Evolutionary conservation across 345 rosid genomes (phyloP).

Genomic region (Camelina sativa): DNA sequence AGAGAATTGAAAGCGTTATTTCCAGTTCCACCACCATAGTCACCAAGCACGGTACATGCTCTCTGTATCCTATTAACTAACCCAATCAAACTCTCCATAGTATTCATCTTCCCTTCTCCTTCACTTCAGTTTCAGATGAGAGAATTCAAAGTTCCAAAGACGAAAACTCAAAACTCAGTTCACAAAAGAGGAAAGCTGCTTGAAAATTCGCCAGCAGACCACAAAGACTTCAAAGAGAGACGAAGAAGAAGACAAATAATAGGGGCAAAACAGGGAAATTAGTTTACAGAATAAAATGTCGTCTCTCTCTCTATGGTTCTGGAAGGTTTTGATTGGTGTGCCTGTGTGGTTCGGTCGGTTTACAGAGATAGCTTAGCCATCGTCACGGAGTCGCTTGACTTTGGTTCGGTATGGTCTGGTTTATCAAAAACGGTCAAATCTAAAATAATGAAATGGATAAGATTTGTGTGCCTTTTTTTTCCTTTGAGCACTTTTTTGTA

Average conservation of each 20-base stretch:
- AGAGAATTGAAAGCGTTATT: slow-evolving; percentile 74
- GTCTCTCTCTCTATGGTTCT: slow-evolving; percentile 16
- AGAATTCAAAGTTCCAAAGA: slow-evolving; percentile 13
- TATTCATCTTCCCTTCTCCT: slow-evolving; percentile 59
- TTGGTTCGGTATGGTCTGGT: background rate
- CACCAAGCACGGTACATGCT: slow-evolving; percentile 94
- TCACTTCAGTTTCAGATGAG: slow-evolving; percentile 20
- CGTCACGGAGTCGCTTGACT: background rate
- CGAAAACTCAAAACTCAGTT: background rate
- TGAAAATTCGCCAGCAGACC: slow-evolving; percentile 32
- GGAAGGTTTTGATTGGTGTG: slow-evolving; percentile 14
- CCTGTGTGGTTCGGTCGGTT: slow-evolving; percentile 25
- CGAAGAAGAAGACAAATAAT: background rate
- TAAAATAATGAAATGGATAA: slow-evolving; percentile 25
- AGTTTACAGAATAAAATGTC: slow-evolving; percentile 17
- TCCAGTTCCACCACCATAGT: slow-evolving; percentile 77
- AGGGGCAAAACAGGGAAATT: slow-evolving; percentile 2
- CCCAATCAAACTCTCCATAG: slow-evolving; percentile 95
- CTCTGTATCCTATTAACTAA: slow-evolving; percentile 90
- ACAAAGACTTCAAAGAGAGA: slow-evolving; percentile 20
- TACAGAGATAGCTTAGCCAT: background rate
- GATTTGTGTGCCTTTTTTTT: slow-evolving; percentile 21
- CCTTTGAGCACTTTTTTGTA: background rate
- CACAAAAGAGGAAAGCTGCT: slow-evolving; percentile 9
- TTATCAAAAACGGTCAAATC: slow-evolving; percentile 25